phyloP scores from a whole-genome alignment of 2,329 filamentous ascomycete species.

The Alternaria hordeiaustralica region DNA sequence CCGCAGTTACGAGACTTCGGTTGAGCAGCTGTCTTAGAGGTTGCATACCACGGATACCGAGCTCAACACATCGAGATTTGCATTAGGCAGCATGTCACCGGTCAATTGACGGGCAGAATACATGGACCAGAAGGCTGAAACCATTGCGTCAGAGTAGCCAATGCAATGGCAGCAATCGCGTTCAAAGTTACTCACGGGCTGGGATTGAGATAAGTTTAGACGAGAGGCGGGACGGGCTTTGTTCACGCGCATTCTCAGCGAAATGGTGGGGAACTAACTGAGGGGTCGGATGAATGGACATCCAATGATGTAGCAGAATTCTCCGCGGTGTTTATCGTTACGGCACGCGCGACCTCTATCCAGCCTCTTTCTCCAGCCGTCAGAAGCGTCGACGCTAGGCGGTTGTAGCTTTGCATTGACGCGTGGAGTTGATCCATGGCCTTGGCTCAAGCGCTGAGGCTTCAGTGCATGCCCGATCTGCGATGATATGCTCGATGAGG shows the following conservation, averaged over 20 bases:
- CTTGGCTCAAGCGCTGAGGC: constrained; percentile 25
- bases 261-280: constrained; percentile 24
- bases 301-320: constrained; percentile 23
- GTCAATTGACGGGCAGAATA: not conserved
- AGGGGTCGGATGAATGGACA: constrained; percentile 31
- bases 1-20: constrained; percentile 1
- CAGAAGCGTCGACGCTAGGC: constrained; percentile 29
- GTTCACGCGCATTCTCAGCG: constrained; percentile 14
- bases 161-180: not conserved
- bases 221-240: constrained; percentile 25
- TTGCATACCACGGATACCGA: constrained; percentile 11
- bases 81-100: not conserved
- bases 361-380: constrained; percentile 31
- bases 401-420: constrained; percentile 32
- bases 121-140: not conserved
- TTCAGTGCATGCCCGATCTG: constrained; percentile 24
- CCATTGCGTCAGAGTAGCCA: not conserved
- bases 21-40: constrained; percentile 17
- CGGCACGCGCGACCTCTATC: constrained; percentile 16
- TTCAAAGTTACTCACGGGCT: not conserved
- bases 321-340: constrained; percentile 14
- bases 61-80: constrained; percentile 1
- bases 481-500: constrained; percentile 31
- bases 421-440: constrained; percentile 35
- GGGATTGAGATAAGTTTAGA: constrained; percentile 21